These are phyloP conservation scores for Wickerhamiella dianesei DNA, from an alignment of 805 yeast species.

Conservation along the genomic window DNA sequence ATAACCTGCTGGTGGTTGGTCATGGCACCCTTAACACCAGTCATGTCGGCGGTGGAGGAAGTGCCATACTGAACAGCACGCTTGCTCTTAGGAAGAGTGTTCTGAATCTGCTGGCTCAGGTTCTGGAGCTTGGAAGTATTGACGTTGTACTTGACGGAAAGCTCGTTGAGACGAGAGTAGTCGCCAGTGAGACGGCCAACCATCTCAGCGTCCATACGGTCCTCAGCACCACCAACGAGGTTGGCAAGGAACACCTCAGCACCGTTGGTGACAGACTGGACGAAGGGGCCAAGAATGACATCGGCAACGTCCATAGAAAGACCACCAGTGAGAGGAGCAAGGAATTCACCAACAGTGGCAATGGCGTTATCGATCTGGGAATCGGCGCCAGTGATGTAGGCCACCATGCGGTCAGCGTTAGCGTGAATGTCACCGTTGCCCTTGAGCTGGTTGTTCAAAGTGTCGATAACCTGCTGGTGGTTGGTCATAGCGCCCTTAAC, in stretches of 20 bases:
- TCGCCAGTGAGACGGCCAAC: constrained; percentile 14
- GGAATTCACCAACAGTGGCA: constrained; percentile 13
- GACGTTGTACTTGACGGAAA: constrained; percentile 14
- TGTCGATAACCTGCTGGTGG: constrained; percentile 14
- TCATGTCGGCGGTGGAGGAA: background rate
- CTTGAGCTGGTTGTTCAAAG: constrained; percentile 8
- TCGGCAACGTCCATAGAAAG: constrained; percentile 12
- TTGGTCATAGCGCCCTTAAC: constrained; percentile 13
- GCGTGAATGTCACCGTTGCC: constrained; percentile 6
- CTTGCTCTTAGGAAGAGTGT: constrained; percentile 4
- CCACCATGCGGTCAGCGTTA: constrained; percentile 11
- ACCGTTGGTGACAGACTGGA: constrained; percentile 23
- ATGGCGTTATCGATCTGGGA: constrained; percentile 23
- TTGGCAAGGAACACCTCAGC: constrained; percentile 21
- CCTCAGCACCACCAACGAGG: constrained; percentile 14
- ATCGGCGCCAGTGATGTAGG: constrained; percentile 23
- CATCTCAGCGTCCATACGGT: constrained; percentile 10
- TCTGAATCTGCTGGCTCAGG: constrained; percentile 13
- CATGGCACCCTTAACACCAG: constrained; percentile 8
- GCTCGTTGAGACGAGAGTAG: constrained; percentile 13
- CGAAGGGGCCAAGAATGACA: constrained; percentile 20
- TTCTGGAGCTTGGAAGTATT: constrained; percentile 10
- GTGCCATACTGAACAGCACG: constrained; percentile 2
- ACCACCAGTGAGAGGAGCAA: constrained; percentile 15
- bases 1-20: constrained; percentile 8